Evolutionary conservation across 192 early-diverging fungal species (phyloP).

Genomic region (Piromyces sp.): DNA sequence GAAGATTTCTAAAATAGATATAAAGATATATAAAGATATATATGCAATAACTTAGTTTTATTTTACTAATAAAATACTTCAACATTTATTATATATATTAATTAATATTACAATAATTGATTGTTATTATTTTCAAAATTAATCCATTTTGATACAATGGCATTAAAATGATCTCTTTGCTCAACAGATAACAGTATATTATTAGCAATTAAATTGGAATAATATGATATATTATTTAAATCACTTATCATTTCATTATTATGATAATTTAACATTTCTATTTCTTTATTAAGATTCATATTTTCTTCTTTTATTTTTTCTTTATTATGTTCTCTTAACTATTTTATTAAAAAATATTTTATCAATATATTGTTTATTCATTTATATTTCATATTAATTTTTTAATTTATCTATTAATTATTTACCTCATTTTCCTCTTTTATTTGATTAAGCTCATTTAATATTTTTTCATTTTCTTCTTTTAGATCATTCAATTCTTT

Average conservation of each 20-base stretch:
- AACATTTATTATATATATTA: too few relatives aligned
- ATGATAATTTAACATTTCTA: background rate
- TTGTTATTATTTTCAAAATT: background rate
- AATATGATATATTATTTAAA: background rate
- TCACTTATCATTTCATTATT: background rate
- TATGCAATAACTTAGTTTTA: too few relatives aligned
- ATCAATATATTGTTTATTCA: too few relatives aligned
- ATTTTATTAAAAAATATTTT: too few relatives aligned
- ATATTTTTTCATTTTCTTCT: background rate
- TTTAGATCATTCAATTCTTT: background rate
- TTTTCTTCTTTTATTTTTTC: background rate
- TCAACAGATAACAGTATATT: background rate
- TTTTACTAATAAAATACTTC: too few relatives aligned
- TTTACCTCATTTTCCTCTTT: background rate
- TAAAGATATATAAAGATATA: too few relatives aligned
- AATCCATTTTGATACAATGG: background rate
- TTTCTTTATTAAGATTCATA: background rate
- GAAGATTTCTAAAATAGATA: too few relatives aligned
- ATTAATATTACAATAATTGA: too few relatives aligned
- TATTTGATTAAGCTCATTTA: background rate
- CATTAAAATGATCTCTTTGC: background rate
- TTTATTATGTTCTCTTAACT: background rate
- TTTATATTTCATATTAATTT: too few relatives aligned
- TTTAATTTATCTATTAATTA: background rate
- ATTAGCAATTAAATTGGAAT: background rate